Base-by-base conservation (phyloP, 257 asterid species). In the Ballota nigra region DNA sequence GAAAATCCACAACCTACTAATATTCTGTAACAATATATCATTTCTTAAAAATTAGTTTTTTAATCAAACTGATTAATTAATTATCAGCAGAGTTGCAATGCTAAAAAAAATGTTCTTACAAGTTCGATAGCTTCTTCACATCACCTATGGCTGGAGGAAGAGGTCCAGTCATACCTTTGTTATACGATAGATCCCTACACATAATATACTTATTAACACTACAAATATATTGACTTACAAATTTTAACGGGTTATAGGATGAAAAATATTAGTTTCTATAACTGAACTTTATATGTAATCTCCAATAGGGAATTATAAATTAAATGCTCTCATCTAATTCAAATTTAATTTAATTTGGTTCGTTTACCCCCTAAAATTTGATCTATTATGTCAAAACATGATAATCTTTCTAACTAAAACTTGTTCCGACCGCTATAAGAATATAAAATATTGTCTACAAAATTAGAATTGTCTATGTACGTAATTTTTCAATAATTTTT, bases 1-100 rank as follows among this genome's bases (percentile, higher is more conserved):
- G 85, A 78, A 82, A 94, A 94, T 70, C 93, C 84, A 79, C 99
- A 94, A 10, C 99, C 97, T 20, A 84, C 83, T 6, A 94, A 88
- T 47, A 83, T 80, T 73, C 99, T 94, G 97, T 63, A 75, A 83
- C 69, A 47, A 47, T n/a, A 6, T n/a, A 5, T 47, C 16, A 6
- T 5, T 47, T n/a, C 5, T 16, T 47, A 18, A 20, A 26, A 6
- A 49, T 7, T 0, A 57, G 15, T 43, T 4, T 40, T 15, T 70
- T 45, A 12, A 11, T 62, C 52, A 58, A 16, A 61, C 24, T 52
- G 5, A 15, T 43, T 43, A n/a, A n/a, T n/a, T n/a, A n/a, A n/a
- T n/a, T n/a, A n/a, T n/a, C n/a, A n/a, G n/a, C n/a, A n/a, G n/a
- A n/a, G n/a, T n/a, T n/a, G n/a, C n/a, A n/a, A n/a, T n/a, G n/a